phyloP scores from a whole-genome alignment of 2,329 filamentous ascomycete genomes.

The Colletotrichum paranaense region DNA sequence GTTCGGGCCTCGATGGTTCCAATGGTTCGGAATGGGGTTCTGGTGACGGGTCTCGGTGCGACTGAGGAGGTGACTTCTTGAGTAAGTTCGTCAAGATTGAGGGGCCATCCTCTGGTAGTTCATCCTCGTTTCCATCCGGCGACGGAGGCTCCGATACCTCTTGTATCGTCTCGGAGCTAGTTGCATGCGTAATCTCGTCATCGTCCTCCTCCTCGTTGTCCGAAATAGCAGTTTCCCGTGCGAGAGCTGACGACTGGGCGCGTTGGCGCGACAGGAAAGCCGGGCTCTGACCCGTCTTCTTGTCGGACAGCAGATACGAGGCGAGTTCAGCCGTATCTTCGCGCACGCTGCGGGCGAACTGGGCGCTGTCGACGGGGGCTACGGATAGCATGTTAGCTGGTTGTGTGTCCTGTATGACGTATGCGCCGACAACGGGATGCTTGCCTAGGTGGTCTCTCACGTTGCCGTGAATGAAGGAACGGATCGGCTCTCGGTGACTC shows the following conservation, averaged over 20 bases:
- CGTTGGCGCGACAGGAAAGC: conserved; percentile 57
- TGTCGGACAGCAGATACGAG: conserved; percentile 80
- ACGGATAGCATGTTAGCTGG: neutral
- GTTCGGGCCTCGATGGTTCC: conserved; percentile 10
- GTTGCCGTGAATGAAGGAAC: conserved; percentile 78
- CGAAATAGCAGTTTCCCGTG: conserved; percentile 39
- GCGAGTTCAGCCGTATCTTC: conserved; percentile 90
- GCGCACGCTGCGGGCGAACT: conserved; percentile 82
- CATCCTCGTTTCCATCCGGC: conserved; percentile 48
- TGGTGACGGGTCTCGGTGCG: conserved; percentile 40
- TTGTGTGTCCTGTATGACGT: neutral
- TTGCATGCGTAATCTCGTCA: conserved; percentile 29
- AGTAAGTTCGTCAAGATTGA: conserved; percentile 63
- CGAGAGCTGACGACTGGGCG: conserved; percentile 46
- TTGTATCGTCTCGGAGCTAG: conserved; percentile 63
- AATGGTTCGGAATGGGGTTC: conserved; percentile 38
- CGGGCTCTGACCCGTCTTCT: conserved; percentile 56
- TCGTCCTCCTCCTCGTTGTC: conserved; percentile 43
- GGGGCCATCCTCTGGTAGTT: conserved; percentile 45
- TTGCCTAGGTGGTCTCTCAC: conserved; percentile 69
- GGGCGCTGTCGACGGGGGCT: conserved; percentile 72
- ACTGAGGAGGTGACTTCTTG: conserved; percentile 59
- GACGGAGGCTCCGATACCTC: conserved; percentile 71
- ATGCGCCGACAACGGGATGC: conserved; percentile 36
- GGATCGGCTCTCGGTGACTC: conserved; percentile 71